Evolutionary conservation across 352 stramenopile genomes (phyloP), one percentile per base, ranked within the genome.

Genomic region (Globisporangium lucens): DNA sequence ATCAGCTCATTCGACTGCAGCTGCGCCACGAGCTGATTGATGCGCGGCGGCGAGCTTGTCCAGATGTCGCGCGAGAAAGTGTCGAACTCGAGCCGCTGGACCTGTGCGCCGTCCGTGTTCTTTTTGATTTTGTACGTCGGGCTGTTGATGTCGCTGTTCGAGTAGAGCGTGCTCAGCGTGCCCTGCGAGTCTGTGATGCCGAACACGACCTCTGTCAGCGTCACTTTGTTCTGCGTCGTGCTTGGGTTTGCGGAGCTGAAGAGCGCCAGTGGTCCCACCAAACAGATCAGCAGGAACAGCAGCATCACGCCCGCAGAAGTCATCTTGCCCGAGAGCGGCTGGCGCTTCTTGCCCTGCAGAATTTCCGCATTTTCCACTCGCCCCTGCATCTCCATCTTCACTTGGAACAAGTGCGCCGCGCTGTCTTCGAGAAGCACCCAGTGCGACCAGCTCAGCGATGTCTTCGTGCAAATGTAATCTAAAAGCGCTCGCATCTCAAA

Each of bases 211-310:
- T 80, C 75, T 0, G 84, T 82, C 9, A 88, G 65, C 33, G 75
- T 90, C 38, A 95, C 76, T 3, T 82, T 75, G 66, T 96, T 96
- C 20, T 74, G 46, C 7, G 72, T 84, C 36, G 89, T 96, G 61
- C 84, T 94, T 4, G 89, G 89, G 64, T 96, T 96, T 27, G 89
- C 89, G 15, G 89, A 95, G 60, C 89, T 95, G 72, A 96, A 96
- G 30, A 96, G 77, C 24, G 87, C 79, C 41, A 96, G 66, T 3
- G 89, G 89, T 0, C 80, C 87, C 4, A 96, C 69, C 35, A 96
- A 69, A 73, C 89, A 96, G 2, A 95, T 53, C 9, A 95, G 62
- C 30, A 96, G 62, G 33, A 91, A 83, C 7, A 94, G 70, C 57
- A 96, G 72, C 84, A 94, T 94, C 1, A 95, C 61, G 46, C 89